Base-by-base conservation (phyloP, 768 basidiomycete genomes). In the Termitomyces heimii region DNA sequence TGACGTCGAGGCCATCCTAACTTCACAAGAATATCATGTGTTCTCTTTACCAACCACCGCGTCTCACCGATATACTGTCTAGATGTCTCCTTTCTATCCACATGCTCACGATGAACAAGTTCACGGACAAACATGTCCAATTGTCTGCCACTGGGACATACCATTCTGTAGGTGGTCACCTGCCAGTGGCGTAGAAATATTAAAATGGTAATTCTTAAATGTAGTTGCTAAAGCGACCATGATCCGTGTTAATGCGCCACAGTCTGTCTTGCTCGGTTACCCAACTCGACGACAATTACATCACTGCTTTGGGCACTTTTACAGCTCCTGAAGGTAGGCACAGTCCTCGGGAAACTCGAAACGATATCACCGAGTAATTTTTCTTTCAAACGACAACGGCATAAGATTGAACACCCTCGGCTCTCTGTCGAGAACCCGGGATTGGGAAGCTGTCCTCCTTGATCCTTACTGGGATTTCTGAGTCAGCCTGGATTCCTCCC, bases 381-480 rank as follows among this genome's bases (percentile, higher is more conserved):
- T 34, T 37, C 35, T 18, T n/a, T 37, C 2, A 5, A 48, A 16
- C 32, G 5, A 31, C 5, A 22, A 14, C 20, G 10, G 47, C 13
- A 13, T 48, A 1, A 49, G 7, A 10, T 29, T 8, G 46, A 14
- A 24, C 22, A 22, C 14, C 22, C 49, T 37, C 22, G 49, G 34
- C 49, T 50, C 34, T 10, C 24, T 16, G 18, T 37, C 18, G 22
- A 26, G 51, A 61, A 60, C 54, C 58, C 44, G 42, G 57, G 58
- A 54, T 61, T 60, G 29, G 46, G 22, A 40, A 1, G 18, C n/a
- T 31, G n/a, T 43, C 43, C 32, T 49, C 50, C 26, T 44, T 22
- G 37, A 55, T 46, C 43, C 56, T 55, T 56, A 48, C 56, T 62
- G 45, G 51, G 58, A 53, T 63, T 55, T 22, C 29, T 32, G 35